Percentiles rank a stretch among this genome's conserved stretches.
These are phyloP conservation scores for Botrytis pseudocinerea DNA, from an alignment of 2,329 filamentous ascomycete species.

Conservation along the genomic window DNA sequence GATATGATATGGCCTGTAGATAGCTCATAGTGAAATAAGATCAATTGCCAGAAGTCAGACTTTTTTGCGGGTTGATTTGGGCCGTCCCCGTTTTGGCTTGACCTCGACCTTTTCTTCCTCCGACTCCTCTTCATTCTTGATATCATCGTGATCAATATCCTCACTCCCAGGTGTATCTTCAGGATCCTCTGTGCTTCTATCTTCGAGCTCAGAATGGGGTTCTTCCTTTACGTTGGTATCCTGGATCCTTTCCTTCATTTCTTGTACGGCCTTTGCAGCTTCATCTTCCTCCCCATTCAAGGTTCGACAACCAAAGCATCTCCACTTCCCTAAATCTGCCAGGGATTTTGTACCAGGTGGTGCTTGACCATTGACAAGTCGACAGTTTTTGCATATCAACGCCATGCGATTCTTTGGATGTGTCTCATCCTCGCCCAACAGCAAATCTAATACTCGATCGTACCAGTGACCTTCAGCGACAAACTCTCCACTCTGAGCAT, in stretches of 20 bases:
- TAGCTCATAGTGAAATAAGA: conserved; percentile 1
- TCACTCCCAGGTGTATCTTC: conserved; percentile 20
- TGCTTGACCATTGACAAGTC: conserved; percentile 92
- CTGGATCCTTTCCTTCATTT: conserved; percentile 38
- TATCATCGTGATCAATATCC: conserved; percentile 19
- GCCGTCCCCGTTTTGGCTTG: conserved; percentile 19
- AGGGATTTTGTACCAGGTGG: conserved; percentile 79
- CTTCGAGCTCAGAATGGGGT: conserved; percentile 12
- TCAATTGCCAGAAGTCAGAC: not conserved
- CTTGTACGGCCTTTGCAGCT: conserved; percentile 65
- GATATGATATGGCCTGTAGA: not conserved
- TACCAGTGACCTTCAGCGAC: conserved; percentile 71
- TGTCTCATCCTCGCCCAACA: conserved; percentile 93
- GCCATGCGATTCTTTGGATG: conserved; percentile 87
- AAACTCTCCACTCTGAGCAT: conserved; percentile 32
- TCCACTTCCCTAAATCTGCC: conserved; percentile 82
- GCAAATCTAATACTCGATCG: conserved; percentile 85
- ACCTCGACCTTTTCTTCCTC: conserved; percentile 27
- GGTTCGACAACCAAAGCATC: conserved; percentile 79
- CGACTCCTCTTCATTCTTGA: conserved; percentile 23
- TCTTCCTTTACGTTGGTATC: conserved; percentile 23
- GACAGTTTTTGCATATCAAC: conserved; percentile 78
- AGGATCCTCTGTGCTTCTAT: conserved; percentile 4
- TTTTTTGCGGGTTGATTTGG: conserved; percentile 17
- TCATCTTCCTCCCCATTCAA: conserved; percentile 83